Percentiles rank a stretch among this genome's conserved stretches.
Conservation (phyloP, 805 yeast genomes). For the Zygotorulaspora danielsina region DNA sequence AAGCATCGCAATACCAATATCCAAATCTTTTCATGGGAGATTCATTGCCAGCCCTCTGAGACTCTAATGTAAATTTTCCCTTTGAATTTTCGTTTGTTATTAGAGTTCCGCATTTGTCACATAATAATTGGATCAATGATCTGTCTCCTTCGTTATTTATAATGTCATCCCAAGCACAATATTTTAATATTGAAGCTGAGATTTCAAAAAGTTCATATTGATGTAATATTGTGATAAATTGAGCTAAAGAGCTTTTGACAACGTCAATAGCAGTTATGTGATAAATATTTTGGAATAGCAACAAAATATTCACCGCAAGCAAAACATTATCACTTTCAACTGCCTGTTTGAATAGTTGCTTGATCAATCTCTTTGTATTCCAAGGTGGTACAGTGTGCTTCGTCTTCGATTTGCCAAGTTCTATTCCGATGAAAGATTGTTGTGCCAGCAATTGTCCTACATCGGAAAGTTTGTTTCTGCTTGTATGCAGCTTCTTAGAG, state of each 20-base stretch:
- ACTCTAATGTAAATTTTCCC: conserved; percentile 30
- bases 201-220: conserved; percentile 35
- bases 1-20: conserved; percentile 80
- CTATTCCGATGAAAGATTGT: not conserved
- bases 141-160: conserved; percentile 27
- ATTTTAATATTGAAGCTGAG: conserved; percentile 33
- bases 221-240: conserved; percentile 31
- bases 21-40: conserved; percentile 47
- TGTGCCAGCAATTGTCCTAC: conserved; percentile 7
- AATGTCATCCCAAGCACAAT: conserved; percentile 34
- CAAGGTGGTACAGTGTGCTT: conserved; percentile 28
- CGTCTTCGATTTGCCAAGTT: not conserved
- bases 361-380: conserved; percentile 28
- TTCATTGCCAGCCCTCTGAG: conserved; percentile 28
- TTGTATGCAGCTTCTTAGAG: conserved; percentile 6
- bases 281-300: conserved; percentile 32
- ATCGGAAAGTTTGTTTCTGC: conserved; percentile 1
- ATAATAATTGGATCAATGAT: conserved; percentile 50
- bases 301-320: conserved; percentile 27
- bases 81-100: conserved; percentile 56
- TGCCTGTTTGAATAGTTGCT: conserved; percentile 31
- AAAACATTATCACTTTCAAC: conserved; percentile 33
- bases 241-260: conserved; percentile 31
- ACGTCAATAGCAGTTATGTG: conserved; percentile 24
- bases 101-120: conserved; percentile 57